Conservation (phyloP, 1,284 basidiomycete species). For the Rhodofomes roseus region DNA sequence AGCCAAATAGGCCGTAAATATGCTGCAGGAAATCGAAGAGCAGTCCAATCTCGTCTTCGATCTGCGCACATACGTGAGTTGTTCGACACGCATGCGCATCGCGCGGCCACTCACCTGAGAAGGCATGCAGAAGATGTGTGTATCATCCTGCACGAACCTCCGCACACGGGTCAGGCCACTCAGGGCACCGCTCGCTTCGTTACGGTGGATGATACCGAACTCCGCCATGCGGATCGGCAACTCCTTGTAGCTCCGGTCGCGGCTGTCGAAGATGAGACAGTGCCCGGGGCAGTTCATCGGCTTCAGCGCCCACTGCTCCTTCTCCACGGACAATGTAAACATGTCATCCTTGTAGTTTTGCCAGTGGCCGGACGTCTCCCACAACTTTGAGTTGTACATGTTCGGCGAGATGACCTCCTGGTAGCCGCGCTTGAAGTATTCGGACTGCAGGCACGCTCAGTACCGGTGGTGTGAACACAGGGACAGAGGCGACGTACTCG, state of each 20-base stretch:
- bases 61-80: slow-evolving; percentile 37
- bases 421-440: slow-evolving; percentile 86
- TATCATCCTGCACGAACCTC: slow-evolving; percentile 97
- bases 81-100: too few relatives aligned
- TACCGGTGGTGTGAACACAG: neutral
- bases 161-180: slow-evolving; percentile 93
- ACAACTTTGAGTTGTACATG: slow-evolving; percentile 96
- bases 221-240: slow-evolving; percentile 97
- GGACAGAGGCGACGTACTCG: slow-evolving; percentile 52
- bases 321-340: slow-evolving; percentile 93
- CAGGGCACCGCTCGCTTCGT: slow-evolving; percentile 94
- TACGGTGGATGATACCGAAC: slow-evolving; percentile 96
- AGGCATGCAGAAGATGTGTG: slow-evolving; percentile 96
- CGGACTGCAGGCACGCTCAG: slow-evolving; percentile 39
- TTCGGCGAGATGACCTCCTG: slow-evolving; percentile 97
- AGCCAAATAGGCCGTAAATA: slow-evolving; percentile 95
- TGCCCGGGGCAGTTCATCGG: slow-evolving; percentile 99
- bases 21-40: slow-evolving; percentile 95
- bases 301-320: slow-evolving; percentile 92
- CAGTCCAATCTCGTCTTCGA: slow-evolving; percentile 83
- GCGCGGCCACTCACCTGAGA: slow-evolving; percentile 74
- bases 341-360: slow-evolving; percentile 98
- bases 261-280: slow-evolving; percentile 93
- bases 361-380: slow-evolving; percentile 99
- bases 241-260: slow-evolving; percentile 94